Conservation (phyloP, 192 early-diverging fungal species). For the Backusella circina region DNA sequence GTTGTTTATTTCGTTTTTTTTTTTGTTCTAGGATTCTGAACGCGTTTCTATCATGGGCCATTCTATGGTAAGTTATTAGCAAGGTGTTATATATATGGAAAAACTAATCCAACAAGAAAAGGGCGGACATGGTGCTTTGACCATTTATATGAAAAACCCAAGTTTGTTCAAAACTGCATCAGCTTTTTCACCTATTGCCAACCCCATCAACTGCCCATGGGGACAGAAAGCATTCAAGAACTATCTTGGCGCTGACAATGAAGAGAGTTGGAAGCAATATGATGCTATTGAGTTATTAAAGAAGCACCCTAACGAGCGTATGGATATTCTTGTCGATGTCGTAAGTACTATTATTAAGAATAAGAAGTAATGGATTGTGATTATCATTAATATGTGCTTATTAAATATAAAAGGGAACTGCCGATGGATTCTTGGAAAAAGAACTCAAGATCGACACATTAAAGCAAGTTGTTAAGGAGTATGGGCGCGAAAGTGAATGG, state of each 20-base stretch:
- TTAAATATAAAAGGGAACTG: constrained; percentile 51
- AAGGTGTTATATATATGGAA: not conserved
- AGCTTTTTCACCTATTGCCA: constrained; percentile 82
- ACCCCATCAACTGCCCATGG: constrained; percentile 69
- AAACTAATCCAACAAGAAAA: constrained; percentile 1
- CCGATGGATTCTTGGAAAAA: constrained; percentile 64
- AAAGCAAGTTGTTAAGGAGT: constrained; percentile 40
- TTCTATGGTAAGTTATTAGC: constrained; percentile 54
- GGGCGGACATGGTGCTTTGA: constrained; percentile 90
- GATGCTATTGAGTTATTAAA: constrained; percentile 74
- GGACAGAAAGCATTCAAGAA: constrained; percentile 76
- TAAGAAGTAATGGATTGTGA: not conserved
- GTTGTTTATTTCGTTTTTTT: not conserved
- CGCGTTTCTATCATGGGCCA: constrained; percentile 68
- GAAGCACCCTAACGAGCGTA: constrained; percentile 31
- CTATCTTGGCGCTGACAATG: constrained; percentile 66
- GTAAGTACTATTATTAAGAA: constrained; percentile 5
- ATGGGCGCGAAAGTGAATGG: constrained; percentile 44
- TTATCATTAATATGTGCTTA: not conserved
- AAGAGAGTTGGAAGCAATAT: constrained; percentile 62
- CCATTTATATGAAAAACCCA: constrained; percentile 70
- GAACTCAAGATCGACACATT: constrained; percentile 66
- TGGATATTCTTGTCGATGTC: constrained; percentile 42
- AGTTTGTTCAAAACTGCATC: constrained; percentile 67
- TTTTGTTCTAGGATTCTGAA: constrained; percentile 3